phyloP scores from a whole-genome alignment of 2,329 filamentous ascomycete genomes.

The Sporothrix globosa region DNA sequence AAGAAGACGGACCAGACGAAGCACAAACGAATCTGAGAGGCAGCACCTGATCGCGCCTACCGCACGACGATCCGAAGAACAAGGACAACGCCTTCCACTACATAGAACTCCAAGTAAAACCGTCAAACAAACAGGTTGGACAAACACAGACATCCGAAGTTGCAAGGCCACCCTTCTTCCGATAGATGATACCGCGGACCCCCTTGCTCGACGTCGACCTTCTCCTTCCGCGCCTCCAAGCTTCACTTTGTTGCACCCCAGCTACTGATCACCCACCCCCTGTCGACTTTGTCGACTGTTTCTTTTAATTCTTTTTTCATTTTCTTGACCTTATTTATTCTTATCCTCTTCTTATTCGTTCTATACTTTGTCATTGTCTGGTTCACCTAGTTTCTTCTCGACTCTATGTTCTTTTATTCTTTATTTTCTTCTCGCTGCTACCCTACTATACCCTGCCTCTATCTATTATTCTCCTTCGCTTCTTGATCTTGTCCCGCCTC shows the following conservation, averaged over 20 bases:
- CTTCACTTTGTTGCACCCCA: conserved; percentile 34
- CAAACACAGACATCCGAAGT: conserved; percentile 10
- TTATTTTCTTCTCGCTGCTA: not conserved
- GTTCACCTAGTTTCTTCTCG: not conserved
- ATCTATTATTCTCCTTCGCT: not conserved
- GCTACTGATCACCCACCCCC: conserved; percentile 29
- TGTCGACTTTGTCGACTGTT: conserved; percentile 18
- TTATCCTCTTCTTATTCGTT: conserved; percentile 23
- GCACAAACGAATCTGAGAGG: not conserved
- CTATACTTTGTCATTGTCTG: not conserved
- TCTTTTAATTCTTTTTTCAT: not conserved
- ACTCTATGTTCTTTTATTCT: not conserved
- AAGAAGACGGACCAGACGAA: not conserved
- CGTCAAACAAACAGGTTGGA: conserved; percentile 31
- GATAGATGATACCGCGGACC: conserved; percentile 43
- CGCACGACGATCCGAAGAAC: conserved; percentile 15
- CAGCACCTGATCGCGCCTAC: conserved; percentile 2
- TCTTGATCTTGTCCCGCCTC: not conserved
- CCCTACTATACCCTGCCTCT: not conserved
- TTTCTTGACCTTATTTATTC: conserved; percentile 23
- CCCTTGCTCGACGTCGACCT: conserved; percentile 36
- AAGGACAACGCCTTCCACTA: not conserved
- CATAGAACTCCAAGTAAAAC: not conserved
- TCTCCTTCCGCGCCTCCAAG: conserved; percentile 31
- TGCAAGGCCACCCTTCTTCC: conserved; percentile 19